Conservation (phyloP, 164 flowering plant genomes). For the Pachysandra terminalis region DNA sequence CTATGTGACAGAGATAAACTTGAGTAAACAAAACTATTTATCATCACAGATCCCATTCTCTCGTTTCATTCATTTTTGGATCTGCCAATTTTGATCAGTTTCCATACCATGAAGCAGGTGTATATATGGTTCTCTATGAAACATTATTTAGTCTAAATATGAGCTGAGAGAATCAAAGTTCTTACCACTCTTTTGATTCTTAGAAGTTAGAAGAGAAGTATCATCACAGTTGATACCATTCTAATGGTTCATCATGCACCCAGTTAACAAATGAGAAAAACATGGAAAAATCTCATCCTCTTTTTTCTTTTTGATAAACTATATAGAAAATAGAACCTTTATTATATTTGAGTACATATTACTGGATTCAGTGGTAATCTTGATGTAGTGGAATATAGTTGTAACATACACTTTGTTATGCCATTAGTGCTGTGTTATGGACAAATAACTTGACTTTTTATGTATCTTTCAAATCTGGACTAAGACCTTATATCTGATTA, state of each 20-base stretch:
- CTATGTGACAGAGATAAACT: neutral
- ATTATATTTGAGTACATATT: too few species aligned
- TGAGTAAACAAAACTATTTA: neutral
- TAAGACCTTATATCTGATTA: constrained; percentile 6
- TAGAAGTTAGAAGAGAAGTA: neutral
- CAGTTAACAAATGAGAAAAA: neutral
- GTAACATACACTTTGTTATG: neutral
- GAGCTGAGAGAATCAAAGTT: neutral
- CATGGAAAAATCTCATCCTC: too few species aligned
- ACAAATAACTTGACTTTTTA: neutral
- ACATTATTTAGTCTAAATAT: neutral
- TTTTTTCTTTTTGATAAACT: too few species aligned
- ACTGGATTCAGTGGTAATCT: neutral
- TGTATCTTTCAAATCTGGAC: neutral
- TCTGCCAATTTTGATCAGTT: neutral
- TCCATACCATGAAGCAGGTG: neutral
- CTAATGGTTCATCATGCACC: neutral
- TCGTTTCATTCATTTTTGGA: neutral
- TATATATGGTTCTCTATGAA: neutral
- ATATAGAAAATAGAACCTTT: neutral
- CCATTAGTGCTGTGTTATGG: neutral
- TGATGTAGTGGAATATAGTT: neutral
- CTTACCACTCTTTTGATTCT: neutral
- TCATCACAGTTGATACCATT: neutral
- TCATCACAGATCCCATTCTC: neutral